These are phyloP conservation scores for Ophiostoma angusticollis DNA, from an alignment of 2,329 filamentous ascomycete species.

Conservation along the genomic window DNA sequence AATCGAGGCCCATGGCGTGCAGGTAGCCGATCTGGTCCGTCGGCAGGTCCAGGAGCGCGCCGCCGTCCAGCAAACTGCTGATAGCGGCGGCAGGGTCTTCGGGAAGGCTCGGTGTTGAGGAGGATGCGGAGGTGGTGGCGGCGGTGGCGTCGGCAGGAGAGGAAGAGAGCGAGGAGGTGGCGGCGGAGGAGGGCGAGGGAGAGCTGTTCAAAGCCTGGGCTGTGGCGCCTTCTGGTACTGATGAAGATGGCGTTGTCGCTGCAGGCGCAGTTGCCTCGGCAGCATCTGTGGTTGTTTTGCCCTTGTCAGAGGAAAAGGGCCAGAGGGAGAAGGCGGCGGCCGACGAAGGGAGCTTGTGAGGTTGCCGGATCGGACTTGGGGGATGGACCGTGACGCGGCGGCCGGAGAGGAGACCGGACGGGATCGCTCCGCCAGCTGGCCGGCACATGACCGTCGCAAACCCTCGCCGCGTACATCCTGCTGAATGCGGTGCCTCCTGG, in stretches of 20 bases:
- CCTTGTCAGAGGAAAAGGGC: slow-evolving; percentile 7
- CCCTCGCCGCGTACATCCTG: slow-evolving; percentile 3
- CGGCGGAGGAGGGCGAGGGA: slow-evolving; percentile 13
- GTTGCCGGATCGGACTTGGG: background rate
- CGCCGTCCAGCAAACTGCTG: slow-evolving; percentile 21
- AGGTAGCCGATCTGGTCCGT: slow-evolving; percentile 71
- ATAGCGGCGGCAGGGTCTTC: slow-evolving; percentile 7
- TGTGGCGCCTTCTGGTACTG: slow-evolving; percentile 9
- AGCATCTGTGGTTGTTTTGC: background rate
- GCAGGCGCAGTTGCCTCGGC: background rate
- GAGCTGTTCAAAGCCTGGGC: slow-evolving; percentile 15
- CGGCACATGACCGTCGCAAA: slow-evolving; percentile 21
- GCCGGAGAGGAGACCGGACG: slow-evolving; percentile 7
- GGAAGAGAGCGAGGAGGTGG: background rate
- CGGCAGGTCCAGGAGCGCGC: slow-evolving; percentile 45
- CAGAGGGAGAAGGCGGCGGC: slow-evolving; percentile 14
- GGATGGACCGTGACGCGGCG: slow-evolving; percentile 6
- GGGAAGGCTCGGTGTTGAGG: slow-evolving; percentile 14
- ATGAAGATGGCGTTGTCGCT: background rate
- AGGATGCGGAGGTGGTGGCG: slow-evolving; percentile 13
- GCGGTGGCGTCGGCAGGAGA: background rate
- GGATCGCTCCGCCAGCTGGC: slow-evolving; percentile 8
- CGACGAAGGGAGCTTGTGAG: slow-evolving; percentile 1
- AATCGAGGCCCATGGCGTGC: slow-evolving; percentile 71
- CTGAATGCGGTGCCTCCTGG: no score